Conservation (phyloP, 441 rosid genomes). For the Gossypium davidsonii region DNA sequence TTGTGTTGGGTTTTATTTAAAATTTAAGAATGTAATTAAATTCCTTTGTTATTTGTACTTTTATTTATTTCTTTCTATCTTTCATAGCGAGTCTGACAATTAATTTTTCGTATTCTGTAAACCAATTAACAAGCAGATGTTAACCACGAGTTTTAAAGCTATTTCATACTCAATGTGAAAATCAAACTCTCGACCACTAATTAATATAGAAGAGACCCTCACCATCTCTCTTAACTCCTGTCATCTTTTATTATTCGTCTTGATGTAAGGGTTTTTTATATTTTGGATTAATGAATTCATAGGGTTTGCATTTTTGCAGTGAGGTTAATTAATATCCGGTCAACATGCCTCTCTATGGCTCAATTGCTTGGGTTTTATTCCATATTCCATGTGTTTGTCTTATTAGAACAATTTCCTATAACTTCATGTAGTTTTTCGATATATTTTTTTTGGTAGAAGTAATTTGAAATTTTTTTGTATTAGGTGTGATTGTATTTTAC, state of each 20-base stretch:
- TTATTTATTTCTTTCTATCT: not conserved
- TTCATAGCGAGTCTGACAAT: no score
- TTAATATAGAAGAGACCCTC: no score
- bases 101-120: no score
- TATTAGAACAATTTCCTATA: conserved; percentile 19
- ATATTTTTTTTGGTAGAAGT: not conserved
- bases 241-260: no score
- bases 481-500: no score
- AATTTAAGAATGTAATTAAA: conserved; percentile 18
- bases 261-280: no score
- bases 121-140: accelerated
- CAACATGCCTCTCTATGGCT: conserved; percentile 51
- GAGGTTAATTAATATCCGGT: conserved; percentile 30
- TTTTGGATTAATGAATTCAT: conserved; percentile 33
- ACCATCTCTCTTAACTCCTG: no score
- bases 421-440: not conserved
- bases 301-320: conserved; percentile 5
- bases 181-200: no score
- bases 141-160: accelerated
- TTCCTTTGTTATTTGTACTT: not conserved
- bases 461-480: no score
- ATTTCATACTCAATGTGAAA: accelerated
- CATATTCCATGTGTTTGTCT: conserved; percentile 89
- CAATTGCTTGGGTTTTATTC: conserved; percentile 53
- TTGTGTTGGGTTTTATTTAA: conserved; percentile 11